Evolutionary conservation across 1,284 basidiomycete genomes (phyloP), one percentile per base, ranked within the genome.

Genomic region (Ceratobasidium sp.): DNA sequence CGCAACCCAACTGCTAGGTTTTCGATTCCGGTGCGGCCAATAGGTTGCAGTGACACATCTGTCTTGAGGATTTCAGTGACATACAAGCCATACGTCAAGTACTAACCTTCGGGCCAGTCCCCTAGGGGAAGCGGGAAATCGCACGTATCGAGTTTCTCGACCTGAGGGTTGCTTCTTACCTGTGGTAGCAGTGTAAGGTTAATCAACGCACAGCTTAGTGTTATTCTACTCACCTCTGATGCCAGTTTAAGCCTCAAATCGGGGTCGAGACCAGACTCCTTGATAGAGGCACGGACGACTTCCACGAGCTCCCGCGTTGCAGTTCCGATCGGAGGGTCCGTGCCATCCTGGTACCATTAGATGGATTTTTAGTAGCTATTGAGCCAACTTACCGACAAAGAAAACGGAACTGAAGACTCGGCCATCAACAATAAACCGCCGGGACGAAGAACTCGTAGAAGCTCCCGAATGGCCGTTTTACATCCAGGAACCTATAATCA

Each of bases 241-340:
- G 69, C 69, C 67, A 78, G 65, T 17, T 75, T 76, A n/a, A 77
- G 54, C n/a, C 77, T 76, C 31, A 78, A 61, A 8, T 78, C 77
- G 33, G 77, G 77, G 49, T 78, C 77, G 28, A 78, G 47, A 10
- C 77, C 77, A 8, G 53, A 63, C 31, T 53, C 76, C n/a, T 61
- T 37, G 10, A 77, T 37, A n/a, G 77, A 75, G 31, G 37, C 64
- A 6, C 68, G 75, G 15, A 78, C 64, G 33, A 75, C 65, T 23
- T 78, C 69, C 35, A 67, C 74, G 39, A 78, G 58, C 54, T 78
- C 77, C n/a, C 56, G 66, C 10, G 64, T 56, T 3, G 77, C 77
- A 7, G 77, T 76, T 33, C 75, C 75, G 7, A 69, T 23, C 5
- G 66, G 63, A 42, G 75, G 69, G 8, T 75, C 60, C n/a, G 66